Evolutionary conservation across 2,329 filamentous ascomycete genomes (phyloP).

Genomic region (Calcarisporium arbuscula): DNA sequence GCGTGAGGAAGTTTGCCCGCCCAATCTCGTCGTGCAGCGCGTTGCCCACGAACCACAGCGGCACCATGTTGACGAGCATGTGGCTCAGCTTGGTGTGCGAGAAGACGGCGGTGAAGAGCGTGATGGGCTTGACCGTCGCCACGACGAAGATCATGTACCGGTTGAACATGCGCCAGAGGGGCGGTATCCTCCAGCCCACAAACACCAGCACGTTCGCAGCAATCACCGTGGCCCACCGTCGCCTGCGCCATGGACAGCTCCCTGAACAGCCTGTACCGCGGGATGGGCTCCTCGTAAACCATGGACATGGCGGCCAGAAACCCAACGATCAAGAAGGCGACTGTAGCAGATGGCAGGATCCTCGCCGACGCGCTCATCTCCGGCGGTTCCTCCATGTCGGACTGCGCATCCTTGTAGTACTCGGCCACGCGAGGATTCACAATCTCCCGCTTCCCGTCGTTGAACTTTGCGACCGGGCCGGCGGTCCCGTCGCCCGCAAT

Average conservation of each 20-base stretch:
- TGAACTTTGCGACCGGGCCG: constrained; percentile 36
- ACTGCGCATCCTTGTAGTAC: constrained; percentile 40
- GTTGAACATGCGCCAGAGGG: constrained; percentile 61
- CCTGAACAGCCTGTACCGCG: constrained; percentile 47
- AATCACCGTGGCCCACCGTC: constrained; percentile 58
- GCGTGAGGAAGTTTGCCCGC: constrained; percentile 60
- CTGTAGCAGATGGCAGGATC: constrained; percentile 46
- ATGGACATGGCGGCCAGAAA: constrained; percentile 36
- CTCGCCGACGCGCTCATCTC: constrained; percentile 45
- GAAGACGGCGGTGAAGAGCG: constrained; percentile 59
- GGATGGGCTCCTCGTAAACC: constrained; percentile 48
- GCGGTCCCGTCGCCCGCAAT: constrained; percentile 24
- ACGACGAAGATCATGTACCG: constrained; percentile 60
- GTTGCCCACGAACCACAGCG: constrained; percentile 60
- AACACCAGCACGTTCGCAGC: constrained; percentile 52
- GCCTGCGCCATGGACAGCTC: constrained; percentile 56
- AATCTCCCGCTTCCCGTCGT: constrained; percentile 30
- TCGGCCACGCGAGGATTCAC: constrained; percentile 30
- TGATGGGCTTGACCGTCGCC: constrained; percentile 56
- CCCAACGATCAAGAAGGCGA: constrained; percentile 39
- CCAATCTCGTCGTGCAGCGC: constrained; percentile 65
- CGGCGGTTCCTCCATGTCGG: constrained; percentile 44
- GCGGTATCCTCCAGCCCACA: constrained; percentile 56
- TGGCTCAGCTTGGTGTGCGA: constrained; percentile 61
- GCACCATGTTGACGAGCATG: constrained; percentile 56